phyloP scores from a whole-genome alignment of 805 yeast genomes.

The Saturnispora galanensis region DNA sequence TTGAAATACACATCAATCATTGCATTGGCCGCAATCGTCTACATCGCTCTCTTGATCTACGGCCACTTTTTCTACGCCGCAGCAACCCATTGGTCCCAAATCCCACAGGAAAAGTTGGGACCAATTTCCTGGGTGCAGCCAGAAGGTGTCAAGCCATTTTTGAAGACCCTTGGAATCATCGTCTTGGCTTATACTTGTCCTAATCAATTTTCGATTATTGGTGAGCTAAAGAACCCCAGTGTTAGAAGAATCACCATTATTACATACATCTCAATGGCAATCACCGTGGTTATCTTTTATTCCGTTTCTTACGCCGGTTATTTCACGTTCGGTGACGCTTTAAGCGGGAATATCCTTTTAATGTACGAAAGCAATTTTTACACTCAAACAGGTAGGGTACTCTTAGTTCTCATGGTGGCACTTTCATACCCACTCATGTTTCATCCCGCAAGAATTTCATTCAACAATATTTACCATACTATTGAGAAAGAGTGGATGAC shows the following conservation, averaged over 20 bases:
- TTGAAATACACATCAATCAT: conserved; percentile 63
- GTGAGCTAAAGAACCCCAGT: conserved; percentile 51
- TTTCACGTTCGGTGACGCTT: conserved; percentile 58
- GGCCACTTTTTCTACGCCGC: conserved; percentile 33
- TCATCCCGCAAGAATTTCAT: conserved; percentile 69
- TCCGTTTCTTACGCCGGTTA: conserved; percentile 63
- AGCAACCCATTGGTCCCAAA: conserved; percentile 28
- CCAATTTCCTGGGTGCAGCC: conserved; percentile 32
- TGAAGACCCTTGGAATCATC: conserved; percentile 62
- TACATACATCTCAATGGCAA: conserved; percentile 36
- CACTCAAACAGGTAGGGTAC: conserved; percentile 45
- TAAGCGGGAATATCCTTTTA: conserved; percentile 58
- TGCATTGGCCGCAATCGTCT: conserved; percentile 57
- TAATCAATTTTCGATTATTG: conserved; percentile 67
- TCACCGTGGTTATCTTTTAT: conserved; percentile 49
- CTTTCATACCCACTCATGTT: conserved; percentile 71
- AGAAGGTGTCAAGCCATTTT: conserved; percentile 33
- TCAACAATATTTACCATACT: conserved; percentile 45
- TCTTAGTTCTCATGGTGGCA: conserved; percentile 64
- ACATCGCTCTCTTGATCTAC: conserved; percentile 47
- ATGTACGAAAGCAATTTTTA: conserved; percentile 49
- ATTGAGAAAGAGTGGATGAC: conserved; percentile 4
- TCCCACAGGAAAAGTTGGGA: conserved; percentile 35
- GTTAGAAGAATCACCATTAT: conserved; percentile 39
- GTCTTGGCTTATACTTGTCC: conserved; percentile 80